Evolutionary conservation across 257 asterid species (phyloP).

Genomic region (Catharanthus roseus): DNA sequence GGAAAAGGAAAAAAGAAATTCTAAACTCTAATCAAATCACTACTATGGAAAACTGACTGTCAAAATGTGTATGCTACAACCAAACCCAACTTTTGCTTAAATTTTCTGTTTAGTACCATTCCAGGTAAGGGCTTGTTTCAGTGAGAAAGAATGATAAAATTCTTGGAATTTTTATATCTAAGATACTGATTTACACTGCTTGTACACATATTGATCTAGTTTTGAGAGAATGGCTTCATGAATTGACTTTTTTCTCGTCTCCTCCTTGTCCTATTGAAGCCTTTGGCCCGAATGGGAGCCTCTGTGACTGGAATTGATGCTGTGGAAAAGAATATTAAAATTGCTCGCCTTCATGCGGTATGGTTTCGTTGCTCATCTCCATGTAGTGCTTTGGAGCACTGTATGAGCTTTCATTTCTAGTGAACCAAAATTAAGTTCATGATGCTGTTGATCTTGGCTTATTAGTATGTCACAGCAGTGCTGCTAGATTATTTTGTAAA

Average conservation of each 20-base stretch:
- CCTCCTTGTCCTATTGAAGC: conserved; percentile 39
- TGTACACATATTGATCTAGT: not conserved
- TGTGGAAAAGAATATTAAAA: conserved; percentile 79
- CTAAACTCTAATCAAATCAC: not conserved
- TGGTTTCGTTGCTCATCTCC: conserved; percentile 16
- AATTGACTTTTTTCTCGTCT: not conserved
- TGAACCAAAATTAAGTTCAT: not conserved
- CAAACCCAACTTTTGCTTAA: not conserved
- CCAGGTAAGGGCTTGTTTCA: not conserved
- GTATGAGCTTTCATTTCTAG: not conserved
- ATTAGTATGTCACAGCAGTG: not conserved
- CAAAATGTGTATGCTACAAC: not conserved
- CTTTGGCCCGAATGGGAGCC: conserved; percentile 94
- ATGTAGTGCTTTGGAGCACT: not conserved
- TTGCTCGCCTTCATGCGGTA: conserved; percentile 90
- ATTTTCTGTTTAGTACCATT: not conserved
- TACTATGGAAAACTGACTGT: not conserved
- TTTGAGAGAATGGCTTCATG: not conserved
- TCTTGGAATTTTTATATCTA: no score
- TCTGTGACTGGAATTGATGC: conserved; percentile 84
- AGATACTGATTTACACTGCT: not conserved
- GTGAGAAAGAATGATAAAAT: not conserved
- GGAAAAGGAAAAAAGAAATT: not conserved
- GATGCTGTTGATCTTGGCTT: not conserved
- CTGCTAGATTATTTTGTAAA: not conserved